These are phyloP conservation scores for Coniella lustricola DNA, from an alignment of 2,329 filamentous ascomycete genomes.

Conservation along the genomic window DNA sequence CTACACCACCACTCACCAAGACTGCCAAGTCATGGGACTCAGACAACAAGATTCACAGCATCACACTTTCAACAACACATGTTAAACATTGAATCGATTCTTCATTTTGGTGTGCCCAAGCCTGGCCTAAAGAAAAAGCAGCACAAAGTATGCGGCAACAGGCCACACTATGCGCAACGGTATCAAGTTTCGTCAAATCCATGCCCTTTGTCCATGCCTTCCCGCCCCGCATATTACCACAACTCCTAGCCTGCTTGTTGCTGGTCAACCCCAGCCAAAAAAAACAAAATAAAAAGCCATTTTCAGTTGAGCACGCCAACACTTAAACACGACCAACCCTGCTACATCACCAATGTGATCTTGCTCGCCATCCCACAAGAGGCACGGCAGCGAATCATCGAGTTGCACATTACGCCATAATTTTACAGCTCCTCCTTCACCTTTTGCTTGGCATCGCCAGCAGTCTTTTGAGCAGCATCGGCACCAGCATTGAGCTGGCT, in stretches of 20 bases:
- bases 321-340: no score
- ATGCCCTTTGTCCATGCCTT: conserved; percentile 1
- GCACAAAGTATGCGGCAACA: background rate
- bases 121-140: conserved; percentile 3
- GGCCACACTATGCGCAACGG: conserved; percentile 7
- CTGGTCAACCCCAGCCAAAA: background rate
- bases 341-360: no score
- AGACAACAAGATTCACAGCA: no score
- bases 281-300: background rate
- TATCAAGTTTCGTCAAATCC: conserved; percentile 11
- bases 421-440: conserved; percentile 44
- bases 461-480: conserved; percentile 42
- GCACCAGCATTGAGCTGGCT: conserved; percentile 42
- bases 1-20: no score
- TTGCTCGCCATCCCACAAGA: no score
- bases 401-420: no score
- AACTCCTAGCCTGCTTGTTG: background rate
- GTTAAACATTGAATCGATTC: background rate
- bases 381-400: no score
- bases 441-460: conserved; percentile 31
- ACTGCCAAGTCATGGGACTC: no score
- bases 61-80: no score
- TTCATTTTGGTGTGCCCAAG: conserved; percentile 3
- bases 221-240: conserved; percentile 8
- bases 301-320: no score